Evolutionary conservation across 2,329 filamentous ascomycete genomes (phyloP).

Genomic region (Reticulascus tulasneorum): DNA sequence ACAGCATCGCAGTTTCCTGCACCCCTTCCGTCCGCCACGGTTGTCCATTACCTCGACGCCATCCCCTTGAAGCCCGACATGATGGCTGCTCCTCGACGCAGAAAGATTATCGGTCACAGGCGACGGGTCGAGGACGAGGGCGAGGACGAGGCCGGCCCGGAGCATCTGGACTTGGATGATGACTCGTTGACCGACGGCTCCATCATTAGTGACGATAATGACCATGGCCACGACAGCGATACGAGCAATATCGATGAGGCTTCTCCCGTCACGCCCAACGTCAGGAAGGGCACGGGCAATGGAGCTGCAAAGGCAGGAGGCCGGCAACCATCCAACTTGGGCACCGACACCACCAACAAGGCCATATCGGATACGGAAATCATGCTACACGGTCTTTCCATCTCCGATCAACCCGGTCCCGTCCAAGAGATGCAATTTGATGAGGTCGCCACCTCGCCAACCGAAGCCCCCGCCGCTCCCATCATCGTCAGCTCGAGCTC

Average conservation of each 20-base stretch:
- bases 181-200: slow-evolving; percentile 65
- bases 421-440: slow-evolving; percentile 45
- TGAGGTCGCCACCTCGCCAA: slow-evolving; percentile 33
- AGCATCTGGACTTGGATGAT: slow-evolving; percentile 56
- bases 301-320: slow-evolving; percentile 31
- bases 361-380: slow-evolving; percentile 50
- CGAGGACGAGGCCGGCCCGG: slow-evolving; percentile 60
- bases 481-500: slow-evolving; percentile 53
- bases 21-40: slow-evolving; percentile 10
- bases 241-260: slow-evolving; percentile 58
- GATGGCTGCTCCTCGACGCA: slow-evolving; percentile 55
- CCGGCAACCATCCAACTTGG: slow-evolving; percentile 28
- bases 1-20: slow-evolving; percentile 9
- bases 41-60: slow-evolving; percentile 9
- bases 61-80: slow-evolving; percentile 11
- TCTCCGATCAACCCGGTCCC: slow-evolving; percentile 37
- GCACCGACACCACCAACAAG: slow-evolving; percentile 30
- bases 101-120: slow-evolving; percentile 63
- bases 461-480: slow-evolving; percentile 41
- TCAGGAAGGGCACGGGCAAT: slow-evolving; percentile 34
- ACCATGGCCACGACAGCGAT: slow-evolving; percentile 57
- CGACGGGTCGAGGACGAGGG: slow-evolving; percentile 68
- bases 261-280: slow-evolving; percentile 44
- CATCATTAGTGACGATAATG: slow-evolving; percentile 57
- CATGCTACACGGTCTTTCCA: slow-evolving; percentile 53